phyloP scores from a whole-genome alignment of 2,329 filamentous ascomycete genomes.

The Claviceps africana region DNA sequence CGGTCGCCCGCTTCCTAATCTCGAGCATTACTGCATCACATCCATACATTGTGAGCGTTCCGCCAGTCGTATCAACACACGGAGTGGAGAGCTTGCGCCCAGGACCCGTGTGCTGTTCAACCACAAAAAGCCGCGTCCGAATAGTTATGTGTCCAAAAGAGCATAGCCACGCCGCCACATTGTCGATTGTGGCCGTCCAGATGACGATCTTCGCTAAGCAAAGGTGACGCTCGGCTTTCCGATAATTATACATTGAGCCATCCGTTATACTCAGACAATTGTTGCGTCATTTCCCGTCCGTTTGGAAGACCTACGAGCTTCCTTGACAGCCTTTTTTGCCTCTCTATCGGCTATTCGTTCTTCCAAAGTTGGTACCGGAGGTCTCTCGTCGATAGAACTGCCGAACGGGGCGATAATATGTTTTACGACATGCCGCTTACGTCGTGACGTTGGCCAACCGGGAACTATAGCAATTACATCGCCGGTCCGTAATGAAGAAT shows the following conservation, averaged over 20 bases:
- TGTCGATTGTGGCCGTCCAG: not conserved
- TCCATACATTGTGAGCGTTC: not conserved
- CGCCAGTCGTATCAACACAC: not conserved
- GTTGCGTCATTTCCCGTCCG: slow-evolving; percentile 12
- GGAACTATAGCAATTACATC: slow-evolving; percentile 61
- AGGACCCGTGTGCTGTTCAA: not conserved
- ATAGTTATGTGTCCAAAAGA: not conserved
- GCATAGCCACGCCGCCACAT: too few relatives aligned
- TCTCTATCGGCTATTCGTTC: slow-evolving; percentile 44
- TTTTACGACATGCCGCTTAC: slow-evolving; percentile 61
- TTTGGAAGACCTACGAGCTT: slow-evolving; percentile 32
- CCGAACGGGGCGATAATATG: slow-evolving; percentile 59
- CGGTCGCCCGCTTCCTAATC: not conserved
- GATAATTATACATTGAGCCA: not conserved
- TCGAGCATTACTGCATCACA: not conserved
- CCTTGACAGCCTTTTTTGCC: slow-evolving; percentile 41
- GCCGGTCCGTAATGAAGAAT: slow-evolving; percentile 55
- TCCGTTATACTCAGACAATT: not conserved
- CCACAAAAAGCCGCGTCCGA: not conserved
- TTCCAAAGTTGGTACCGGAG: slow-evolving; percentile 49
- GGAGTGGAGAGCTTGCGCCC: not conserved
- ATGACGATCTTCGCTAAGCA: not conserved
- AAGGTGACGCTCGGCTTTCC: not conserved
- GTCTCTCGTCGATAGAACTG: slow-evolving; percentile 46
- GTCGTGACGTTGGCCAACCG: slow-evolving; percentile 49